A percentile compares a stretch with the other conserved stretches of the same genome.
phyloP scores from a whole-genome alignment of 352 stramenopile species.

The Elongisporangium anandrum region DNA sequence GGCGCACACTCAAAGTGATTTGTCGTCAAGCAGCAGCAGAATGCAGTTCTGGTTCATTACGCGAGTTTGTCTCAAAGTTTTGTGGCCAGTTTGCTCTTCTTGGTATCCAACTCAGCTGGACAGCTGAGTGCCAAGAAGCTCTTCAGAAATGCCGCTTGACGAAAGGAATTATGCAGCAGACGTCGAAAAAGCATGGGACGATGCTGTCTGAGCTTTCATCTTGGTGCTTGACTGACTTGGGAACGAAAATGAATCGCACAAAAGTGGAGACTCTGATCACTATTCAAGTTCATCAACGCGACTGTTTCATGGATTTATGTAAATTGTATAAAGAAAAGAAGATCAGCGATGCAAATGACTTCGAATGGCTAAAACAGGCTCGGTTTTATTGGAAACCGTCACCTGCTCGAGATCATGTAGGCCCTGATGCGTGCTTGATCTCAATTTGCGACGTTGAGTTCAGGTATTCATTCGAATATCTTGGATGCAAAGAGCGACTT shows the following conservation, averaged over 20 bases:
- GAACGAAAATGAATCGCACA: slow-evolving; percentile 87
- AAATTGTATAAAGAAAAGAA: slow-evolving; percentile 81
- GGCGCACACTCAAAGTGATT: slow-evolving; percentile 55
- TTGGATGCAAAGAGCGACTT: slow-evolving; percentile 88
- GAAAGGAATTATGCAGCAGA: slow-evolving; percentile 86
- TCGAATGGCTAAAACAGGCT: slow-evolving; percentile 82
- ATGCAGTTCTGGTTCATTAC: slow-evolving; percentile 36
- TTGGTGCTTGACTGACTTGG: slow-evolving; percentile 89
- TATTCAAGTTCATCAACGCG: slow-evolving; percentile 89
- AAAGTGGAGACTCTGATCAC: slow-evolving; percentile 94
- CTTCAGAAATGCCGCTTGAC: slow-evolving; percentile 71
- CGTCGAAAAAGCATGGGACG: slow-evolving; percentile 65
- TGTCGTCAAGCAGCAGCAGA: slow-evolving; percentile 57
- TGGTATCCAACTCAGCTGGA: slow-evolving; percentile 78
- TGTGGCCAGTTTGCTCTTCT: slow-evolving; percentile 72
- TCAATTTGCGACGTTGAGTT: slow-evolving; percentile 92
- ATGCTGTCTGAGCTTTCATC: slow-evolving; percentile 88
- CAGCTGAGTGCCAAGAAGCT: slow-evolving; percentile 62
- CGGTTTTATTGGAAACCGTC: slow-evolving; percentile 68
- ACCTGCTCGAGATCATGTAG: slow-evolving; percentile 80
- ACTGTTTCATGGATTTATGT: slow-evolving; percentile 70
- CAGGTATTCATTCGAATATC: slow-evolving; percentile 92
- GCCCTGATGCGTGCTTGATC: slow-evolving; percentile 91
- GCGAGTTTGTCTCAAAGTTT: slow-evolving; percentile 70
- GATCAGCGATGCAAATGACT: slow-evolving; percentile 66